A percentile compares a stretch with the other conserved stretches of the same genome.
Conservation (phyloP, 495 filamentous ascomycete species). For the Aspergillus cavernicola region DNA sequence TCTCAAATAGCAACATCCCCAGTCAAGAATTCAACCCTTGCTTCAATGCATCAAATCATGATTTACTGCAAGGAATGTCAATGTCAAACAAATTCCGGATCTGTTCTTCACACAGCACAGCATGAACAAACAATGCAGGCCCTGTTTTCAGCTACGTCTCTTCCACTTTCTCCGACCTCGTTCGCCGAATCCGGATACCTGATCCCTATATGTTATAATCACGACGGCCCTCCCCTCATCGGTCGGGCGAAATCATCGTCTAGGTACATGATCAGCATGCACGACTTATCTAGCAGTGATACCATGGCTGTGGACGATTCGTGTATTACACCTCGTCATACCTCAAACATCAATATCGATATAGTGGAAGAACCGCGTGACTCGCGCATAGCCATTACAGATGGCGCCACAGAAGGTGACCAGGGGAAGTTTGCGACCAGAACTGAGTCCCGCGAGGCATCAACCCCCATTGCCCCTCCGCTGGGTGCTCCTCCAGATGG, state of each 20-base stretch:
- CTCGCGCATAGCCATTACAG: not conserved
- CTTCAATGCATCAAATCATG: not conserved
- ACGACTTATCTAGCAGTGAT: conserved; percentile 1
- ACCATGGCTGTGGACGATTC: conserved; percentile 1
- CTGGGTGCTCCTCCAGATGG: conserved; percentile 53
- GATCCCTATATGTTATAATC: not conserved
- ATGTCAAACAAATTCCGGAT: not conserved
- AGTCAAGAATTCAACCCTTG: conserved; percentile 3
- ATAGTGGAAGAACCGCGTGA: conserved; percentile 10
- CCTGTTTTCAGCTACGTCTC: not conserved
- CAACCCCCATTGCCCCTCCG: conserved; percentile 42
- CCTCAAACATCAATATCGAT: conserved; percentile 1
- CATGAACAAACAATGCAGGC: not conserved
- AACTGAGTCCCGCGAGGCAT: conserved; percentile 30
- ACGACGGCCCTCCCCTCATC: not conserved
- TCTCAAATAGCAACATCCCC: not conserved
- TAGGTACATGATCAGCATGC: not conserved
- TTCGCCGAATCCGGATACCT: not conserved
- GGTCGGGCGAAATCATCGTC: not conserved
- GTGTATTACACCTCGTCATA: not conserved
- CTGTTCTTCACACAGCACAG: not conserved
- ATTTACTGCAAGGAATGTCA: not conserved
- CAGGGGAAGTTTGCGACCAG: conserved; percentile 19
- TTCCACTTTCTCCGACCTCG: not conserved
- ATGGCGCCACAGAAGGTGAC: not conserved